Base-by-base conservation (phyloP, 495 filamentous ascomycete genomes). In the Trichoderma parareesei region DNA sequence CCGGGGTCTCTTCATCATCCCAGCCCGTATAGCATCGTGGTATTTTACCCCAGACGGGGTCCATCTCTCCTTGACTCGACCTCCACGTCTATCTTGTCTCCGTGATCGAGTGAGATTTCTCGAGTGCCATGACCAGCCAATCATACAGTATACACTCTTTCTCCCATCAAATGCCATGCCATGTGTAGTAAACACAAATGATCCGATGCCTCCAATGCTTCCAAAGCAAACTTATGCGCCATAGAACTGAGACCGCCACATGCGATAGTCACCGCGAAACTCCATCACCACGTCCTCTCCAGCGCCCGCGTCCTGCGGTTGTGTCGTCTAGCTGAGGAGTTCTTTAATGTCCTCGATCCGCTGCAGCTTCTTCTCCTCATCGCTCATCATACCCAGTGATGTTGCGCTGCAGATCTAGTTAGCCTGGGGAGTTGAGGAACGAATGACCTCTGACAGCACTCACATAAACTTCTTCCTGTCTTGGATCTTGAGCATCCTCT, bases 381-480 rank as follows among this genome's bases (percentile, higher is more conserved):
- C 91, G 43, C 79, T 88, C 84, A 96, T 92, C 85, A 98, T 90
- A 3, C 95, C 95, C 62, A 99, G 77, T 0, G 90, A 92, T 38
- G 89, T 92, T 33, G 94, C 94, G 75, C 93, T 96, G 68, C 71
- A 69, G 74, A 37, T 35, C 20, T 2, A 18, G 59, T 57, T 63
- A 69, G 60, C 14, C 59, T 38, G 69, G 35, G 18, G 27, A 37
- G 14, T 1, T 10, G 0, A 11, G 27, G 9, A 13, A 57, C 7
- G 11, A 37, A 57, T 5, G 11, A 16, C 9, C 4, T 2, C 44
- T 16, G n/a, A 3, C 3, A 37, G 64, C 38, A 81, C 88, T 86
- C 70, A 91, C 89, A 93, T 90, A 69, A 93, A 93, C 80, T 91
- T 97, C 80, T 98, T 98, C 73, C 92, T 80, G 48, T 97, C 95